These are phyloP conservation scores for Claviceps capensis DNA, from an alignment of 2,329 filamentous ascomycete species.

Conservation along the genomic window DNA sequence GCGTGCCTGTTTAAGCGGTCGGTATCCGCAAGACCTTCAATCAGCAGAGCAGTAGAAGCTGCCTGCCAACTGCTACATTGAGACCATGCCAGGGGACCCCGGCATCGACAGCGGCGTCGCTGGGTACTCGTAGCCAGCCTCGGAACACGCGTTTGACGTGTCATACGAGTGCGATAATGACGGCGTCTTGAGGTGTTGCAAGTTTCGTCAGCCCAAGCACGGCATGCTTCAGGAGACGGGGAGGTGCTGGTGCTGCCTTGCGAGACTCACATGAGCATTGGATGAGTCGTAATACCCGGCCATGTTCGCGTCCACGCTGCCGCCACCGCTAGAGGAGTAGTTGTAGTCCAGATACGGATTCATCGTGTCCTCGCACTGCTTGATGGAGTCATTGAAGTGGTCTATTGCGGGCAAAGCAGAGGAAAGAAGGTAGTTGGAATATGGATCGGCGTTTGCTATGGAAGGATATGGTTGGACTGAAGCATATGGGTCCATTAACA, in stretches of 20 bases:
- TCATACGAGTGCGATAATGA: constrained; percentile 63
- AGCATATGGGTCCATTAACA: constrained; percentile 46
- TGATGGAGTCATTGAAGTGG: constrained; percentile 44
- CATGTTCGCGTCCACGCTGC: constrained; percentile 49
- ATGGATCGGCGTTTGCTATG: constrained; percentile 37
- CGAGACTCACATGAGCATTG: constrained; percentile 60
- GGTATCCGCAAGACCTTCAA: too few species aligned
- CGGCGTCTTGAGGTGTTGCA: constrained; percentile 45
- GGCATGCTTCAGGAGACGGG: constrained; percentile 26
- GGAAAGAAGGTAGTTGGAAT: constrained; percentile 44
- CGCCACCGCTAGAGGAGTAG: constrained; percentile 51
- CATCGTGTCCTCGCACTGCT: constrained; percentile 40
- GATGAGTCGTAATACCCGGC: constrained; percentile 51
- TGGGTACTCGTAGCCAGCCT: constrained; percentile 50
- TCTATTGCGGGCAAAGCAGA: constrained; percentile 52
- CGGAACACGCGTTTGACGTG: constrained; percentile 49
- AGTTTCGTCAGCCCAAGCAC: constrained; percentile 33
- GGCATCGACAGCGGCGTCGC: constrained; percentile 63
- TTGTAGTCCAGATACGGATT: constrained; percentile 55
- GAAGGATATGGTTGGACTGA: constrained; percentile 37
- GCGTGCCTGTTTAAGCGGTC: not conserved
- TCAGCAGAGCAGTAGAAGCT: not conserved
- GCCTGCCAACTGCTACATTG: constrained; percentile 6
- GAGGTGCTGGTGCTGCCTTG: constrained; percentile 24
- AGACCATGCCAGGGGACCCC: constrained; percentile 44